Conservation (phyloP, 176 grass and related monocot species). For the Oryza nivara region DNA sequence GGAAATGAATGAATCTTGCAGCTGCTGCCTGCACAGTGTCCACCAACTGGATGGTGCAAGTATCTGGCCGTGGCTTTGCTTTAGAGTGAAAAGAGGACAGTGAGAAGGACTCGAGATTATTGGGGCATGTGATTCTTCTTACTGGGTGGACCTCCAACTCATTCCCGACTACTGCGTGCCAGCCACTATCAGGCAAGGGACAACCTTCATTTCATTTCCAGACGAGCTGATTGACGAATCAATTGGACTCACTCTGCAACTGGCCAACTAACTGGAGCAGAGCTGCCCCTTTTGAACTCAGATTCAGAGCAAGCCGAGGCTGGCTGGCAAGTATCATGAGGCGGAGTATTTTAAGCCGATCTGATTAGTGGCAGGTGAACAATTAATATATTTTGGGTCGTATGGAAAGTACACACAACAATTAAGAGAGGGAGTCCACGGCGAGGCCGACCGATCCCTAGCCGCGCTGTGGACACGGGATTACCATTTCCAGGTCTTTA, state of each 20-base stretch:
- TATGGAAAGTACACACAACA: not conserved
- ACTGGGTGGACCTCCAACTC: conserved; percentile 53
- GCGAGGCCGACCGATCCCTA: conserved; percentile 23
- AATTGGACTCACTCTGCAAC: not conserved
- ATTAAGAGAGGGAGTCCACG: conserved; percentile 21
- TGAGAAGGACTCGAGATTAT: conserved; percentile 34
- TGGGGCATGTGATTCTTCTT: conserved; percentile 47
- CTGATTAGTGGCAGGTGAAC: not conserved
- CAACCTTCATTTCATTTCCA: not conserved
- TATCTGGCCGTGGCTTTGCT: conserved; percentile 15
- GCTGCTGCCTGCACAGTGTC: conserved; percentile 25
- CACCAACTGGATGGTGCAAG: conserved; percentile 21
- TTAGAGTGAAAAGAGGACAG: conserved; percentile 15
- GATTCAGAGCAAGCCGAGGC: not conserved
- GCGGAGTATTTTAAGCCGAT: not conserved
- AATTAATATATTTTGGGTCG: conserved; percentile 7
- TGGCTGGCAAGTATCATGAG: conserved; percentile 34
- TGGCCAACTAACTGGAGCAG: conserved; percentile 40
- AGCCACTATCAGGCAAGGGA: conserved; percentile 31
- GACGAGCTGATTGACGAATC: conserved; percentile 33
- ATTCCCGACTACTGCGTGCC: conserved; percentile 39
- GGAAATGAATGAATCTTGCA: conserved; percentile 28
- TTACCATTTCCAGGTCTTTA: conserved; percentile 7
- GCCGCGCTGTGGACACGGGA: not conserved
- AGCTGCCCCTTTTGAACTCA: not conserved